Evolutionary conservation across 164 flowering plant species (phyloP).

Genomic region (Tetrastigma voinierianum): DNA sequence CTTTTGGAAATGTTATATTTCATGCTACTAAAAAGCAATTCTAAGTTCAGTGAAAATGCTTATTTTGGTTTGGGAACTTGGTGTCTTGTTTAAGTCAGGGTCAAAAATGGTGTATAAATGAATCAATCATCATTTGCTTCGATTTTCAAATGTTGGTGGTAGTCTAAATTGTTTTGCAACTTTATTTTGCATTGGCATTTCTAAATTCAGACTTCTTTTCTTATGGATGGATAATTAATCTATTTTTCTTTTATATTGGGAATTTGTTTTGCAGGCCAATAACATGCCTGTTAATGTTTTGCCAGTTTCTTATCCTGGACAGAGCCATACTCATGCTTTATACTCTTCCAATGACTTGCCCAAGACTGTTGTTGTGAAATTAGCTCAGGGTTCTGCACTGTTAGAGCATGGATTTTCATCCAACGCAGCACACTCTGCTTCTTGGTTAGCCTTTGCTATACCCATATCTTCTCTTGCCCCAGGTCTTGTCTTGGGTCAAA

Average conservation of each 20-base stretch:
- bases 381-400: conserved; percentile 43
- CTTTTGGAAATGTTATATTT: background rate
- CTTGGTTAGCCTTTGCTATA: conserved; percentile 22
- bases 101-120: background rate
- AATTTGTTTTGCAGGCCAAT: conserved; percentile 15
- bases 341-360: conserved; percentile 40
- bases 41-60: background rate
- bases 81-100: background rate
- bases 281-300: conserved; percentile 16
- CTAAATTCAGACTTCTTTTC: background rate
- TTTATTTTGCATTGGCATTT: background rate
- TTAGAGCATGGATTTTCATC: conserved; percentile 46
- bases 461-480: background rate
- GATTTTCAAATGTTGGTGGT: background rate
- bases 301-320: conserved; percentile 17
- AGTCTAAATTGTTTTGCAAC: background rate
- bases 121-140: background rate
- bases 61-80: background rate
- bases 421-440: conserved; percentile 32
- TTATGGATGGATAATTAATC: background rate
- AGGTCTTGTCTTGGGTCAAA: background rate
- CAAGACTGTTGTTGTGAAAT: conserved; percentile 27
- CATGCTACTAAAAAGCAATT: background rate
- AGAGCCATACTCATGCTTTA: conserved; percentile 12
- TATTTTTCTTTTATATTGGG: background rate